Conservation (phyloP, 73 alveolate species). For the Paramecium biaurelia region DNA sequence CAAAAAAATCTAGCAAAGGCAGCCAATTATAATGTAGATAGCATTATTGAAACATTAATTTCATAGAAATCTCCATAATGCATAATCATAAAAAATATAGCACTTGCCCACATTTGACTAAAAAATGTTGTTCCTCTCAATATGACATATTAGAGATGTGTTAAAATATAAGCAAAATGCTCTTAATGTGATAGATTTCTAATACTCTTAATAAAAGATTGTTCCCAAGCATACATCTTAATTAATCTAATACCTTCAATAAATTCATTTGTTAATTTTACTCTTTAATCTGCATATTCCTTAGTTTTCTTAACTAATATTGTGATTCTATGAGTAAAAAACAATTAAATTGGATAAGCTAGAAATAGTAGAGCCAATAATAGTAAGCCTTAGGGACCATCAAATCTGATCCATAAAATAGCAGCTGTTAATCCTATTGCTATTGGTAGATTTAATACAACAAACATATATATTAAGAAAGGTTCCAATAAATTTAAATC, state of each 20-base stretch:
- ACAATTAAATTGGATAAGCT: constrained; percentile 9
- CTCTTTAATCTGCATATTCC: not conserved
- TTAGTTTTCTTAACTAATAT: not conserved
- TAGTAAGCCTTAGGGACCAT: not conserved
- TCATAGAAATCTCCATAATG: constrained; percentile 1
- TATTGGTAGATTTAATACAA: not conserved
- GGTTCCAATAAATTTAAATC: not conserved
- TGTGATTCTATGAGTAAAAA: not conserved
- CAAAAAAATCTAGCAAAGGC: not conserved
- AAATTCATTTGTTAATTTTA: constrained; percentile 57
- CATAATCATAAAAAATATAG: not conserved
- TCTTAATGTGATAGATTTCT: not conserved
- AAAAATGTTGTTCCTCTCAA: not conserved
- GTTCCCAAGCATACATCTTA: constrained; percentile 65
- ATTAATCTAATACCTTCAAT: constrained; percentile 64
- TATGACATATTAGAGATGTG: not conserved
- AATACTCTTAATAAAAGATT: constrained; percentile 43
- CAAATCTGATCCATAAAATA: constrained; percentile 28
- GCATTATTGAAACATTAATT: not conserved
- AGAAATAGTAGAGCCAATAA: not conserved
- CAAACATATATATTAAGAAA: not conserved
- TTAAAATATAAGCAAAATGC: not conserved
- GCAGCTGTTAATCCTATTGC: not conserved
- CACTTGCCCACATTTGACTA: constrained; percentile 14
- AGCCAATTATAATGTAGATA: constrained; percentile 14